These are phyloP conservation scores for Aspergillus arachidicola DNA, from an alignment of 2,329 filamentous ascomycete species.

Conservation along the genomic window DNA sequence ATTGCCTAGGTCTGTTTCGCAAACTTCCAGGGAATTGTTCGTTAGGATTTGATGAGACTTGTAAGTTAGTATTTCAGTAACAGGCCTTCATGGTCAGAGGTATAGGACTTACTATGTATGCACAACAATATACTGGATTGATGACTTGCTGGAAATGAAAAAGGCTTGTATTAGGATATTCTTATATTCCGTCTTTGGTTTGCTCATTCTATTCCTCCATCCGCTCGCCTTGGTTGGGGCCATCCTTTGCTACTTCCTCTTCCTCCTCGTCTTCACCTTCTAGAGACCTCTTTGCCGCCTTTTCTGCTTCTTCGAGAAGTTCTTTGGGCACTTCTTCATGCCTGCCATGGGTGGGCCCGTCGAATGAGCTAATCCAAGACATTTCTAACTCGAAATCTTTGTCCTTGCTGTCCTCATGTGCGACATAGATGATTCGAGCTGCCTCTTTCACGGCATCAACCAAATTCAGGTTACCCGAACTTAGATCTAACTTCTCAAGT, in stretches of 20 bases:
- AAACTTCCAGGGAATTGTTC: not conserved
- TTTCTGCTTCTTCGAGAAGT: slow-evolving; percentile 87
- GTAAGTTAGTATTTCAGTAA: not conserved
- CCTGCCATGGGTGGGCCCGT: slow-evolving; percentile 87
- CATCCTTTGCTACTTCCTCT: slow-evolving; percentile 64
- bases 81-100: not conserved
- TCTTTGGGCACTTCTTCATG: slow-evolving; percentile 94
- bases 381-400: slow-evolving; percentile 99
- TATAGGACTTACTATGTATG: not conserved
- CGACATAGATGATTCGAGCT: slow-evolving; percentile 93
- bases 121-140: not conserved
- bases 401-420: slow-evolving; percentile 98
- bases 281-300: slow-evolving; percentile 84
- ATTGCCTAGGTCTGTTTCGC: slow-evolving; percentile 41
- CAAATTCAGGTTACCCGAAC: slow-evolving; percentile 73
- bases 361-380: slow-evolving; percentile 89
- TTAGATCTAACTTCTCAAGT: slow-evolving; percentile 93
- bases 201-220: slow-evolving; percentile 75
- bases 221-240: slow-evolving; percentile 68
- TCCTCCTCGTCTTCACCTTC: slow-evolving; percentile 84
- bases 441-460: slow-evolving; percentile 93
- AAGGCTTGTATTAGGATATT: not conserved
- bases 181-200: slow-evolving; percentile 3
- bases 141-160: not conserved
- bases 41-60: not conserved